Evolutionary conservation across 208 protist genomes (phyloP), one percentile per base, ranked within the genome.

Genomic region (Phytomonas sp.): DNA sequence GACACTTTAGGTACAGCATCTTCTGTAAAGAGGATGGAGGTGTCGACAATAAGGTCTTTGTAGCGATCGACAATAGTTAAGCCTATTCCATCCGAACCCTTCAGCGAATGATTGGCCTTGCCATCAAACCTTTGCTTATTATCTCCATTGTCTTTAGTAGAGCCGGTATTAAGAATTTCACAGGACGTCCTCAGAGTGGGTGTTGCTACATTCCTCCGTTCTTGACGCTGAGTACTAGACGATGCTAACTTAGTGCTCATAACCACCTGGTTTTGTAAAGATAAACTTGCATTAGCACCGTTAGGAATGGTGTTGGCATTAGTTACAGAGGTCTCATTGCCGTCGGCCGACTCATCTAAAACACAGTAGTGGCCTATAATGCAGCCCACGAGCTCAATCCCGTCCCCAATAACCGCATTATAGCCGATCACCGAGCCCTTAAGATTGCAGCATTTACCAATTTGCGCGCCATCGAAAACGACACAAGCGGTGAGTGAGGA

Each of bases 401-500:
- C 69, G n/a, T 77, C 73, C 33, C 69, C 67, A 36, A 95, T 72
- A 29, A 88, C 63, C 7, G 80, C 84, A 59, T 75, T 61, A 0
- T 37, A 66, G 10, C 87, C 87, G 40, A 95, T 81, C 45, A 95
- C 68, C 31, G 71, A 89, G 68, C 80, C 75, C 29, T 78, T 75
- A 30, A 95, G 64, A 31, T 75, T 60, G 69, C 83, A 92, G 31
- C 78, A 64, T 19, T 75, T 61, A 6, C 87, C 87, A 62, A 95
- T 81, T 11, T 66, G 60, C 4, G 80, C 84, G 29, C 83, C 77
- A 33, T 92, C 84, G 68, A 92, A 76, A 23, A 95, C 37, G 10
- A 95, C 88, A 68, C 86, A 89, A 62, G 79, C 80, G 40, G 78
- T 78, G 64, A 95, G 62, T 23, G 61, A 65, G 12, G 75, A 71